These are phyloP conservation scores for Candida smagusa DNA, from an alignment of 1,139 yeast genomes.

Conservation along the genomic window DNA sequence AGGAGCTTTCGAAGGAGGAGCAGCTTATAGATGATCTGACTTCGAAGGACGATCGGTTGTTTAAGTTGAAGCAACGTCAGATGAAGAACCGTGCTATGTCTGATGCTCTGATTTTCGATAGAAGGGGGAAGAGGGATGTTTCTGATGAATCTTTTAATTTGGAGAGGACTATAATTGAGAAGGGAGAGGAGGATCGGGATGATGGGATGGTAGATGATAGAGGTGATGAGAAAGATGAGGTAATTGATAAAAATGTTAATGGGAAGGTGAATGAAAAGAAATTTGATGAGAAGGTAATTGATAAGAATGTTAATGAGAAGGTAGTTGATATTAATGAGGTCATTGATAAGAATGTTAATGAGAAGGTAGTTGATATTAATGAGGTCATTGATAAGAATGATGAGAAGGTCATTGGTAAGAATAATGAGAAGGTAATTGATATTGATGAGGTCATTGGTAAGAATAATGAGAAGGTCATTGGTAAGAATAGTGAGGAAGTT, in stretches of 20 bases:
- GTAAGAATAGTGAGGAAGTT: background rate
- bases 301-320: background rate
- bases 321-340: slow-evolving; percentile 1
- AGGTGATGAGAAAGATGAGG: background rate
- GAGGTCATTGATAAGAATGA: background rate
- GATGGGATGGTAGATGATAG: background rate
- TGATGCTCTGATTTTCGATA: too few species aligned
- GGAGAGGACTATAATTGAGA: background rate
- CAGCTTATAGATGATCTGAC: background rate
- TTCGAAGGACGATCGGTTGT: background rate
- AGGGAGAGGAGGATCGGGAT: background rate
- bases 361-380: background rate
- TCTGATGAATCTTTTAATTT: background rate
- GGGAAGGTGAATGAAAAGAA: background rate
- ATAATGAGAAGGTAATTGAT: background rate
- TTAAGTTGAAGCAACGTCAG: slow-evolving; percentile 2
- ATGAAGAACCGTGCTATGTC: background rate
- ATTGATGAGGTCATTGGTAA: background rate
- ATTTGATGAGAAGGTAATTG: background rate
- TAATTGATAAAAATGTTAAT: background rate
- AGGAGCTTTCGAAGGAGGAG: slow-evolving; percentile 3
- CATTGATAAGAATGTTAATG: background rate
- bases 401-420: background rate
- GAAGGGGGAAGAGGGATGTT: background rate
- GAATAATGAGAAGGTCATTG: background rate